Conservation (phyloP, 805 yeast species). For the Metschnikowia shivogae region DNA sequence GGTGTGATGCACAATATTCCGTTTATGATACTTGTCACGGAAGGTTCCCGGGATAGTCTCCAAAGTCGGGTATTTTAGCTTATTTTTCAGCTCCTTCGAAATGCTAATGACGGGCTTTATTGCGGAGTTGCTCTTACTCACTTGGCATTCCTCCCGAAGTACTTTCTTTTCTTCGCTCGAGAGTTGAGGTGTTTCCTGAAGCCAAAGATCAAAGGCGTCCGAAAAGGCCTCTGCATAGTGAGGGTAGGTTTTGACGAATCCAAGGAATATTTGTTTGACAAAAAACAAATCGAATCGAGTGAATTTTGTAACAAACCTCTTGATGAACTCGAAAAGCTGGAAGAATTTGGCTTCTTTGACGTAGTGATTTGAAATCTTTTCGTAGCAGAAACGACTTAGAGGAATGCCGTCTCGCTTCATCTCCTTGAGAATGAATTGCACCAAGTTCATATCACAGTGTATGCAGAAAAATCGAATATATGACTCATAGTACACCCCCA, state of each 20-base stretch:
- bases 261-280: conserved; percentile 24
- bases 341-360: conserved; percentile 26
- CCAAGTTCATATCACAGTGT: conserved; percentile 25
- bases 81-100: conserved; percentile 12
- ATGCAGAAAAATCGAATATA: conserved; percentile 27
- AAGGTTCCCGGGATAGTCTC: conserved; percentile 12
- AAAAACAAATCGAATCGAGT: conserved; percentile 21
- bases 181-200: conserved; percentile 10
- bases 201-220: conserved; percentile 18
- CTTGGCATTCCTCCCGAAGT: conserved; percentile 15
- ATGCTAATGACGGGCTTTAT: conserved; percentile 24
- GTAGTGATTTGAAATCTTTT: conserved; percentile 25
- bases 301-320: conserved; percentile 15
- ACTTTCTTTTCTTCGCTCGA: conserved; percentile 10
- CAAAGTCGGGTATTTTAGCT: conserved; percentile 22
- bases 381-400: conserved; percentile 18
- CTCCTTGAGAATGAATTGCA: conserved; percentile 23
- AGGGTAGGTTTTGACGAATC: conserved; percentile 34
- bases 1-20: conserved; percentile 28
- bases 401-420: conserved; percentile 26
- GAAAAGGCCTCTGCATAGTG: conserved; percentile 25
- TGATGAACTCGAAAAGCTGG: conserved; percentile 25
- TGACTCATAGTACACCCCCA: conserved; percentile 25
- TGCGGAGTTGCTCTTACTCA: conserved; percentile 22
- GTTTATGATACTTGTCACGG: conserved; percentile 11